phyloP scores from a whole-genome alignment of 2,329 filamentous ascomycete genomes.

The Elsinoe ampelina region DNA sequence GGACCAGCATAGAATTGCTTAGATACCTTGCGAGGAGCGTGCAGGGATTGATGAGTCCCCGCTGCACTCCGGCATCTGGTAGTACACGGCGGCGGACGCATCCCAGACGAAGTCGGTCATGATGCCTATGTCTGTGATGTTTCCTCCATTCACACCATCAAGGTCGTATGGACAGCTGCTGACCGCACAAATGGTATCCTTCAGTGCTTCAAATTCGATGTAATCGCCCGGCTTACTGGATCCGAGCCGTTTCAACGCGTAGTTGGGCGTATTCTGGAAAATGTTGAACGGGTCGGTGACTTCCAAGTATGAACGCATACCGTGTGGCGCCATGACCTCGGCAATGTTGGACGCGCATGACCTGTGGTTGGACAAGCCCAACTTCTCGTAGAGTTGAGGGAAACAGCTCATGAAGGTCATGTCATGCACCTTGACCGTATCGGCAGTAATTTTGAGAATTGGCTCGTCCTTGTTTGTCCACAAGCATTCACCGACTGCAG shows the following conservation, averaged over 20 bases:
- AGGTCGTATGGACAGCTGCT: conserved; percentile 33
- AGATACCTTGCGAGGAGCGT: too few species aligned
- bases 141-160: conserved; percentile 32
- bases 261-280: conserved; percentile 34
- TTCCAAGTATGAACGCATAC: conserved; percentile 28
- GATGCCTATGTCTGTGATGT: conserved; percentile 30
- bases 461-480: conserved; percentile 31
- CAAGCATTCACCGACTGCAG: conserved; percentile 30
- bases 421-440: conserved; percentile 33
- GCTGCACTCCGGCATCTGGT: too few species aligned
- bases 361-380: conserved; percentile 27
- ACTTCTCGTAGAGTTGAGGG: conserved; percentile 29
- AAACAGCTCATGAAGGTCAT: conserved; percentile 35
- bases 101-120: conserved; percentile 20
- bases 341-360: conserved; percentile 32
- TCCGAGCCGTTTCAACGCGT: conserved; percentile 29
- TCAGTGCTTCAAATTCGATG: conserved; percentile 31
- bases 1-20: too few species aligned
- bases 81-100: neutral
- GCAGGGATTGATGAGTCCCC: too few species aligned
- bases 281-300: conserved; percentile 33
- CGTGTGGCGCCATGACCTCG: conserved; percentile 29
- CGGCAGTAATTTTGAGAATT: conserved; percentile 28
- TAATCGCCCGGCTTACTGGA: conserved; percentile 31
- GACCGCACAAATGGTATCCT: conserved; percentile 28